Conservation (phyloP, 441 rosid genomes). For the Bocquillonia castaneifolia region DNA sequence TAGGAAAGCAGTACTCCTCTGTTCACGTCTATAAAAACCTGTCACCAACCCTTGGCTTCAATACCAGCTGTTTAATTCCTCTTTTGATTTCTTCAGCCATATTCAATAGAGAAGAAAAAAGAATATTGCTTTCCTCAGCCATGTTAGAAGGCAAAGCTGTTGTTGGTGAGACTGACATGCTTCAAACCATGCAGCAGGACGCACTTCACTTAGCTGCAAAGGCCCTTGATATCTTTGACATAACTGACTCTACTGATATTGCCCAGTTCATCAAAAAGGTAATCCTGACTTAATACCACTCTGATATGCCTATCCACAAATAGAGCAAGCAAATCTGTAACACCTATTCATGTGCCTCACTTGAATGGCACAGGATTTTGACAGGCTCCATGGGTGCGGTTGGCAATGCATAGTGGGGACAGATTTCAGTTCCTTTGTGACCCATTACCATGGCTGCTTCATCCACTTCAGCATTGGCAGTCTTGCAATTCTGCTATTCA, state of each 20-base stretch:
- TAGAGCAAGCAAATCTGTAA: background rate
- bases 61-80: background rate
- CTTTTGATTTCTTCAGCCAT: slow-evolving; percentile 2
- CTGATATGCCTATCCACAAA: background rate
- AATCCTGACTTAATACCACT: slow-evolving; percentile 4
- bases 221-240: slow-evolving; percentile 59
- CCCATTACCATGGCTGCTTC: slow-evolving; percentile 44
- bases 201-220: slow-evolving; percentile 51
- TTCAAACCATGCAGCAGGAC: slow-evolving; percentile 60
- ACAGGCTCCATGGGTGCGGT: slow-evolving; percentile 28
- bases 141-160: slow-evolving; percentile 86
- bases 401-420: slow-evolving; percentile 44
- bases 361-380: slow-evolving; percentile 35
- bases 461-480: slow-evolving; percentile 36
- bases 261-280: slow-evolving; percentile 37
- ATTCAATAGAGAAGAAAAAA: no score
- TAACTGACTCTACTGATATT: slow-evolving; percentile 37
- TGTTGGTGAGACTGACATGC: slow-evolving; percentile 70
- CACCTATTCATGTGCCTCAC: slow-evolving; percentile 1
- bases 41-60: background rate
- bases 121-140: slow-evolving; percentile 4
- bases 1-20: background rate
- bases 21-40: slow-evolving; percentile 5
- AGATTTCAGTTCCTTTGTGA: slow-evolving; percentile 40
- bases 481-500: slow-evolving; percentile 34